These are phyloP conservation scores for Sechiopsis laciniata DNA, from an alignment of 306 rosid species.

Conservation along the genomic window DNA sequence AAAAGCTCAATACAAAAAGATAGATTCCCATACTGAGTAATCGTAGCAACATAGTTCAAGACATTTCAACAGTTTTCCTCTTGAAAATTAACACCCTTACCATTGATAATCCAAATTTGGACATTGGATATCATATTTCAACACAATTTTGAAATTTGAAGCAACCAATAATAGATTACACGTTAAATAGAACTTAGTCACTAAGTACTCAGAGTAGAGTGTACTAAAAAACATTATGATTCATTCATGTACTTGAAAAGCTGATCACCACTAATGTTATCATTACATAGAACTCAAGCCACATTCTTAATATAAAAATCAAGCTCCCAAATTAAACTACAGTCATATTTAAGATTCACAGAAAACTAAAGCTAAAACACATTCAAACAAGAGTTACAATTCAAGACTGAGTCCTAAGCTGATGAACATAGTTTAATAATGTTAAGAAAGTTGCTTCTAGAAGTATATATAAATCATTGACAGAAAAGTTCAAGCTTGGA, in stretches of 20 bases:
- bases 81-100: not conserved
- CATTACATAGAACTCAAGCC: not conserved
- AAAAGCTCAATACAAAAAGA: too few species aligned
- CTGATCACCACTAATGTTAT: constrained; percentile 1
- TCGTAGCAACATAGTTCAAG: too few species aligned
- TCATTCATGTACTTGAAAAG: not conserved
- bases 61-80: not conserved
- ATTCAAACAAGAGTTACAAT: not conserved
- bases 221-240: constrained; percentile 9
- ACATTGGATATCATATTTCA: not conserved
- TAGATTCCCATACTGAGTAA: too few species aligned
- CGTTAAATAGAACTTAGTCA: not conserved
- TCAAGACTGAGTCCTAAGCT: too few species aligned
- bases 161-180: not conserved
- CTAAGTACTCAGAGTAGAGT: not conserved
- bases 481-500: not conserved
- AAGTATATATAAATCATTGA: not conserved
- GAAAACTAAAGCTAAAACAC: not conserved
- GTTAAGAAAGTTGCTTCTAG: not conserved
- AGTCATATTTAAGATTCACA: not conserved
- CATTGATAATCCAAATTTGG: constrained; percentile 10
- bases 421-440: not conserved
- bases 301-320: not conserved
- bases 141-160: not conserved
- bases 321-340: not conserved